These are phyloP conservation scores for Takashimella tepidaria DNA, from an alignment of 1,284 basidiomycete species.

Conservation along the genomic window DNA sequence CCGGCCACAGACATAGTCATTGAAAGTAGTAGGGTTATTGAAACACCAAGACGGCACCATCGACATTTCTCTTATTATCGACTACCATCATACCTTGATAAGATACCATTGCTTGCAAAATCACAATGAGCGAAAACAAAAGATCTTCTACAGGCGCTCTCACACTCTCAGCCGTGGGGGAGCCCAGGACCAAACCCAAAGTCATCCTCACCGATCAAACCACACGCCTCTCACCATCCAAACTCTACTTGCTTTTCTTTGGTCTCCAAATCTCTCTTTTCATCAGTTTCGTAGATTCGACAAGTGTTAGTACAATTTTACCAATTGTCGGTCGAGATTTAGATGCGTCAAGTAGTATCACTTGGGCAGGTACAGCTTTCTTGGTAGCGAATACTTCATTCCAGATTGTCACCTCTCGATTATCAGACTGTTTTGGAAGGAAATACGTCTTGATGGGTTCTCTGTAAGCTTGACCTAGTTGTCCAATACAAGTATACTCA, in stretches of 20 bases:
- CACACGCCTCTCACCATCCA: constrained; percentile 11
- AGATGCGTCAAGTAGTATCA: constrained; percentile 21
- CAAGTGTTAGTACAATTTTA: constrained; percentile 29
- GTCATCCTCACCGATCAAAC: constrained; percentile 14
- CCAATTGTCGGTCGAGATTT: constrained; percentile 28
- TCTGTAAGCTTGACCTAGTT: constrained; percentile 6
- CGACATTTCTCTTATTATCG: no score
- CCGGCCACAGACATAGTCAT: no score
- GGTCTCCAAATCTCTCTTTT: background rate
- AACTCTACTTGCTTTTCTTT: constrained; percentile 5
- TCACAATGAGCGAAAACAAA: no score
- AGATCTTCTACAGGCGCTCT: no score
- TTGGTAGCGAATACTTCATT: constrained; percentile 35
- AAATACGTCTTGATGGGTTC: constrained; percentile 22
- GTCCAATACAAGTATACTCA: no score
- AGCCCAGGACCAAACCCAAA: constrained; percentile 1
- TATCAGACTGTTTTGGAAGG: constrained; percentile 33
- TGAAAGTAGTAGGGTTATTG: no score
- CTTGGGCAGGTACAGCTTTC: constrained; percentile 35
- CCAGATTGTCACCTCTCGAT: constrained; percentile 25
- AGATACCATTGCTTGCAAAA: no score
- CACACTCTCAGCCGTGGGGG: no score
- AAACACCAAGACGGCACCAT: no score
- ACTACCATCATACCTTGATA: no score
- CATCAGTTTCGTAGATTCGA: constrained; percentile 5